Percentiles rank a stretch among this genome's conserved stretches.
Evolutionary conservation across 2,329 filamentous ascomycete genomes (phyloP).

Genomic region (Colletotrichum orchidophilum): DNA sequence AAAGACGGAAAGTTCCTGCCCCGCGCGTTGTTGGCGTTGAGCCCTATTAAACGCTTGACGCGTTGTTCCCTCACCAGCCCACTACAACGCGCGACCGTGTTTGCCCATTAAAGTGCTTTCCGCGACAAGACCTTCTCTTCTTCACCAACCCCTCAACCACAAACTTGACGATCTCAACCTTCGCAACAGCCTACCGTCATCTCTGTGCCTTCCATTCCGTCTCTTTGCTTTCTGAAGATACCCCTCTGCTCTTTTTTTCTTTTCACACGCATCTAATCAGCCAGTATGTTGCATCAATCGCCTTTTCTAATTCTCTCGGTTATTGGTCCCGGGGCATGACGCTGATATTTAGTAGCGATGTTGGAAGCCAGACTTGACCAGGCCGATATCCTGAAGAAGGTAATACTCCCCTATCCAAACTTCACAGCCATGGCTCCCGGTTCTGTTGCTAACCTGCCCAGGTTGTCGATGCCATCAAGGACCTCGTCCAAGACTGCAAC

Average conservation of each 20-base stretch:
- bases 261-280: conserved; percentile 8
- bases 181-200: conserved; percentile 3
- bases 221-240: conserved; percentile 23
- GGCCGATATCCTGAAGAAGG: conserved; percentile 94
- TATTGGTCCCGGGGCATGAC: conserved; percentile 43
- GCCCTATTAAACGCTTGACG: conserved; percentile 38
- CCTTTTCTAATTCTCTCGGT: background rate
- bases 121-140: conserved; percentile 32
- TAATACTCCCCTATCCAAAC: conserved; percentile 48
- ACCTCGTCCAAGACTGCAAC: conserved; percentile 99
- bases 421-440: background rate
- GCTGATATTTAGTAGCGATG: conserved; percentile 63
- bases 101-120: conserved; percentile 46
- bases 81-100: conserved; percentile 39
- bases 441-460: conserved; percentile 48
- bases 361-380: conserved; percentile 98
- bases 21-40: conserved; percentile 44
- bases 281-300: conserved; percentile 12
- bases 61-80: conserved; percentile 40
- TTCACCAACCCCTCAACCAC: conserved; percentile 22
- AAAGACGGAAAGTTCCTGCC: background rate
- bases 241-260: conserved; percentile 13
- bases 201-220: conserved; percentile 1
- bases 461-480: conserved; percentile 99
- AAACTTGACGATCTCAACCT: conserved; percentile 3